A percentile compares a stretch with the other conserved stretches of the same genome.
Evolutionary conservation across 331 rosid species (phyloP).

Genomic region (Pyrus hybrid): DNA sequence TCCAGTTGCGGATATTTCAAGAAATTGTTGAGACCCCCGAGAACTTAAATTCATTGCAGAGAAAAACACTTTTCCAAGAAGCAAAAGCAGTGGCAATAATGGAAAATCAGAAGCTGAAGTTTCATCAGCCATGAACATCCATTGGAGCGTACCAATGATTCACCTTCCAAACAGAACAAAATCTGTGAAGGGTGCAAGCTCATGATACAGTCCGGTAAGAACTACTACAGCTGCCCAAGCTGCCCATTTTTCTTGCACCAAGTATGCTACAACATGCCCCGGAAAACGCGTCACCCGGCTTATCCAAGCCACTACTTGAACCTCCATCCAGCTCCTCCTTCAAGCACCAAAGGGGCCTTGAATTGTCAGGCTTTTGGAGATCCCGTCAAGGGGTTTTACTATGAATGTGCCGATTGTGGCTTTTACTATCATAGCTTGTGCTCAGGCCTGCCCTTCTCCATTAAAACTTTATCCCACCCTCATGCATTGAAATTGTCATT

Average conservation of each 20-base stretch:
- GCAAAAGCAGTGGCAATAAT: background rate
- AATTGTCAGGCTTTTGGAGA: constrained; percentile 36
- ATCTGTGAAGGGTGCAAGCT: constrained; percentile 45
- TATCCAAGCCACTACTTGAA: constrained; percentile 35
- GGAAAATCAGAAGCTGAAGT: constrained; percentile 9
- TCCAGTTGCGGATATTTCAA: constrained; percentile 9
- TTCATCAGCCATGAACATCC: constrained; percentile 57
- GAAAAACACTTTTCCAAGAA: background rate
- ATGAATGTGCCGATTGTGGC: constrained; percentile 41
- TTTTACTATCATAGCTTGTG: constrained; percentile 37
- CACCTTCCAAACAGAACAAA: constrained; percentile 9
- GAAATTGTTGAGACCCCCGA: background rate
- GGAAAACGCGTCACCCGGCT: constrained; percentile 35
- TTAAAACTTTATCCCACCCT: constrained; percentile 25
- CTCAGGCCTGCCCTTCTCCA: constrained; percentile 32
- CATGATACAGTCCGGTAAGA: constrained; percentile 8
- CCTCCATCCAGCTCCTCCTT: constrained; percentile 24
- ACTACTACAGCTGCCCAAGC: constrained; percentile 30
- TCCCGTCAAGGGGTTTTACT: constrained; percentile 28
- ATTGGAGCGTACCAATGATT: constrained; percentile 14
- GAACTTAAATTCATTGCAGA: background rate
- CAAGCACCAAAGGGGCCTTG: constrained; percentile 4
- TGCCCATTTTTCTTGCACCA: constrained; percentile 42
- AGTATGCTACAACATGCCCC: constrained; percentile 43
- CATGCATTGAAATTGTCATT: constrained; percentile 42